Evolutionary conservation across 164 flowering plant genomes (phyloP), one percentile per base, ranked within the genome.

Genomic region (Kingdonia uniflora): DNA sequence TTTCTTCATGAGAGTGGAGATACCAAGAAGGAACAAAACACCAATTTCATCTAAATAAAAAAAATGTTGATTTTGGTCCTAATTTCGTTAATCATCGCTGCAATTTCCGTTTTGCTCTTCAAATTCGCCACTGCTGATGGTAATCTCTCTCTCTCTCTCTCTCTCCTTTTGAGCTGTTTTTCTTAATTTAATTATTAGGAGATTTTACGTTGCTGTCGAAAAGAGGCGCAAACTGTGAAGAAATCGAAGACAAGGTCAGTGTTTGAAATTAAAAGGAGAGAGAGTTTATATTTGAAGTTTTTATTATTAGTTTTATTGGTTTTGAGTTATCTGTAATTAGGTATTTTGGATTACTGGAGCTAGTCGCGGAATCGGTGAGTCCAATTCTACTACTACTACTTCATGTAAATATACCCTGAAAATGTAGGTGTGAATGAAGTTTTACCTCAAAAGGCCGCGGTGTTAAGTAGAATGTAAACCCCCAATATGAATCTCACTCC

Each of bases 281-380:
- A n/a, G n/a, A n/a, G n/a, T 14, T 19, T 42, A 10, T 26, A 1
- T 11, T 25, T 2, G 4, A 8, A 33, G 14, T 35, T 5, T 21
- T n/a, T 51, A 5, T 39, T 24, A 19, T 19, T 20, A 15, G 19
- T 3, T 26, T 24, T 7, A 26, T 3, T 43, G 8, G 8, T 49
- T 39, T 56, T 57, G 5, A 33, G 24, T 11, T 22, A 54, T 42
- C 23, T 20, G 43, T 47, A 23, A 14, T 51, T 29, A 58, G 97
- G 95, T 90, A 55, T 64, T 86, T 57, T 90, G 97, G 97, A 82
- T 90, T 49, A 84, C 97, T 42, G 97, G 97, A 5, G 95, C 95
- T 4, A 86, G 97, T 72, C 85, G 94, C 2, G 97, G 97, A 61
- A 90, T 86, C 2, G 97, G 97, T 90, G 67, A 51, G 69, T 55